Conservation (phyloP, 768 basidiomycete species). For the Naganishia onofrii region DNA sequence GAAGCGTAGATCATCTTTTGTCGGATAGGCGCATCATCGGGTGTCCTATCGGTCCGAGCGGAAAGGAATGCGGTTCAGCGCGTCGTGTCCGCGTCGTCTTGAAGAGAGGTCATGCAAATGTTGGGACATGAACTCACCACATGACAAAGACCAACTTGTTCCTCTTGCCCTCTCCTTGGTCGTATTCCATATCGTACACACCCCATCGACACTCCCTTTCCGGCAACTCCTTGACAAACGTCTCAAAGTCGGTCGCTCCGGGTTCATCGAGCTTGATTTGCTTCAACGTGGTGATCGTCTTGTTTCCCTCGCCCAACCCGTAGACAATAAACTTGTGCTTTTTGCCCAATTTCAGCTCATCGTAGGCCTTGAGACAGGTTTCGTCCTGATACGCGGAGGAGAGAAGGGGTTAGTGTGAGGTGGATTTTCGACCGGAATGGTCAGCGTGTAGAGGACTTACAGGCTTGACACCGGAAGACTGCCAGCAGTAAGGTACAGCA, state of each 20-base stretch:
- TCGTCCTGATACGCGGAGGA: conserved; percentile 33
- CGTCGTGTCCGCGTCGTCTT: too few species aligned
- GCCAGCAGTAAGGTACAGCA: not conserved
- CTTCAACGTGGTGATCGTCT: conserved; percentile 70
- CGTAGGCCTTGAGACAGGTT: conserved; percentile 62
- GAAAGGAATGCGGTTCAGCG: too few species aligned
- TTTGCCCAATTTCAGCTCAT: conserved; percentile 72
- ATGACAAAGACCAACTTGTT: conserved; percentile 80
- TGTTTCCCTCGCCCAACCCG: conserved; percentile 58
- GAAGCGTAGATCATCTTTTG: conserved; percentile 91
- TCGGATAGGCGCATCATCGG: conserved; percentile 78
- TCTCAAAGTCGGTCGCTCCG: conserved; percentile 62
- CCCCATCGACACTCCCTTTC: conserved; percentile 76
- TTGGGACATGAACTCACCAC: conserved; percentile 87
- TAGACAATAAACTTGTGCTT: conserved; percentile 81
- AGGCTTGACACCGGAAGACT: conserved; percentile 52
- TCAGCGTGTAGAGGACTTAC: conserved; percentile 31
- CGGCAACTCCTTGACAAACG: conserved; percentile 72
- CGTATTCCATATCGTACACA: conserved; percentile 86
- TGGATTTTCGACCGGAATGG: not conserved
- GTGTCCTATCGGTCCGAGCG: conserved; percentile 63
- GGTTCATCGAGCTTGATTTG: conserved; percentile 26
- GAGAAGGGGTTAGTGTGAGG: not conserved
- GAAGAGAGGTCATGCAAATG: too few species aligned
- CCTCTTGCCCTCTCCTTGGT: conserved; percentile 70